Evolutionary conservation across 768 basidiomycete genomes (phyloP).

Genomic region (Calocybe cyanea): DNA sequence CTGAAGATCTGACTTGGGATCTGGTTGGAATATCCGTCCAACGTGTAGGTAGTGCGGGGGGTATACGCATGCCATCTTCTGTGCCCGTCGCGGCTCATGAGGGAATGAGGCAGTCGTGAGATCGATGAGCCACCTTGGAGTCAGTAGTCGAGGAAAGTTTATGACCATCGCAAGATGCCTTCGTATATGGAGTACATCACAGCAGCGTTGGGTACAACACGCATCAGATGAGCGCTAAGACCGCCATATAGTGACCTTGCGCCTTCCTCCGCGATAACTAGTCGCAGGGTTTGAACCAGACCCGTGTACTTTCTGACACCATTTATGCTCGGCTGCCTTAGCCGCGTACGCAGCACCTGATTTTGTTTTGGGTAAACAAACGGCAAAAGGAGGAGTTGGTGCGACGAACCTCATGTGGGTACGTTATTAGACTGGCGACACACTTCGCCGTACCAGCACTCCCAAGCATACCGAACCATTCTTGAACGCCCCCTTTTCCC

Average conservation of each 20-base stretch:
- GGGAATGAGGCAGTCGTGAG: background rate
- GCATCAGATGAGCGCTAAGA: conserved; percentile 90
- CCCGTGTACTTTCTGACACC: conserved; percentile 84
- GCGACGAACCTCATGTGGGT: conserved; percentile 88
- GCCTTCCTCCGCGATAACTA: conserved; percentile 90
- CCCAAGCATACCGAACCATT: conserved; percentile 81
- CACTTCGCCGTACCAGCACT: conserved; percentile 93
- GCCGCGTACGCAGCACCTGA: conserved; percentile 86
- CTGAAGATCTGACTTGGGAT: too few relatives aligned
- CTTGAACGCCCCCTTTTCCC: conserved; percentile 50
- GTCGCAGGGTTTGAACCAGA: conserved; percentile 75
- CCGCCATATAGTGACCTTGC: conserved; percentile 84
- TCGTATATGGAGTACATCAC: conserved; percentile 98
- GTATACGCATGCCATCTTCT: too few relatives aligned
- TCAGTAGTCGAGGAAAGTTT: too few relatives aligned
- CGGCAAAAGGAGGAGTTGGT: background rate
- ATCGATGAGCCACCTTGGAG: background rate
- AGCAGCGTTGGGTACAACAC: conserved; percentile 95
- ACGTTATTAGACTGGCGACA: conserved; percentile 91
- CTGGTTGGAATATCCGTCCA: too few relatives aligned
- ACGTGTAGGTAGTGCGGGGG: too few relatives aligned
- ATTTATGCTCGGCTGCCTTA: conserved; percentile 82
- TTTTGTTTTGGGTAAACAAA: conserved; percentile 1
- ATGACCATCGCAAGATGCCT: conserved; percentile 63
- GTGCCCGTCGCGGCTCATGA: background rate